Conservation (phyloP, 2,329 filamentous ascomycete genomes). For the Falciphora oryzae region DNA sequence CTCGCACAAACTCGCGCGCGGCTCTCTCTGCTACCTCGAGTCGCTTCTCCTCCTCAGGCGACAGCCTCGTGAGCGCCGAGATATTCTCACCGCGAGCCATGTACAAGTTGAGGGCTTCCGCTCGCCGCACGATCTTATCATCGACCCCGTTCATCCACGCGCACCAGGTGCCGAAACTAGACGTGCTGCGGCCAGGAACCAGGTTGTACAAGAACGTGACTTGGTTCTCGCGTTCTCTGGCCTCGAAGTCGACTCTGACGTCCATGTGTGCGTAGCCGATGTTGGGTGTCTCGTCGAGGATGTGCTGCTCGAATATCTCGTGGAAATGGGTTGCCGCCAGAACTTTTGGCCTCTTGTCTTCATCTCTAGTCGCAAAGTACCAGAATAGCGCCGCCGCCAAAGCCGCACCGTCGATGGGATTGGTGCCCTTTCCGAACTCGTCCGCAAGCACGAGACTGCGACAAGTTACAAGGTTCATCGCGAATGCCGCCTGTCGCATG, state of each 20-base stretch:
- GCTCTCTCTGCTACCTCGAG: conserved; percentile 61
- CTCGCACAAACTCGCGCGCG: conserved; percentile 50
- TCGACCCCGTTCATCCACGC: conserved; percentile 84
- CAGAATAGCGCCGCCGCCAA: conserved; percentile 52
- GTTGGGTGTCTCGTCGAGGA: conserved; percentile 42
- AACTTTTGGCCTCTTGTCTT: conserved; percentile 44
- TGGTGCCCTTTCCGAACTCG: conserved; percentile 73
- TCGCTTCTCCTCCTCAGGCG: conserved; percentile 54
- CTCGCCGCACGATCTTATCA: conserved; percentile 62
- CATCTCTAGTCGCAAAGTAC: conserved; percentile 44
- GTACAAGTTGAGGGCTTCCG: conserved; percentile 65
- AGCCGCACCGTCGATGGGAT: conserved; percentile 50
- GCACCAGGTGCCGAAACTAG: conserved; percentile 82
- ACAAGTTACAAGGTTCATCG: conserved; percentile 66
- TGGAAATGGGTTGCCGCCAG: conserved; percentile 59
- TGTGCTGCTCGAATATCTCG: conserved; percentile 65
- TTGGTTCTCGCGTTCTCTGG: conserved; percentile 50
- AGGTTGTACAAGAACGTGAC: conserved; percentile 71
- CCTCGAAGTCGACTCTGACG: conserved; percentile 51
- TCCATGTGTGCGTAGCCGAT: conserved; percentile 68
- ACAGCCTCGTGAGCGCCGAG: conserved; percentile 59
- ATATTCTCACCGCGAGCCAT: conserved; percentile 71
- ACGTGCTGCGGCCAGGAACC: conserved; percentile 60
- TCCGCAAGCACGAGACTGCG: conserved; percentile 84
- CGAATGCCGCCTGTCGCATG: conserved; percentile 76